Percentiles rank a stretch among this genome's conserved stretches.
Conservation (phyloP, 2,329 filamentous ascomycete genomes). For the Ophiobolus disseminans region DNA sequence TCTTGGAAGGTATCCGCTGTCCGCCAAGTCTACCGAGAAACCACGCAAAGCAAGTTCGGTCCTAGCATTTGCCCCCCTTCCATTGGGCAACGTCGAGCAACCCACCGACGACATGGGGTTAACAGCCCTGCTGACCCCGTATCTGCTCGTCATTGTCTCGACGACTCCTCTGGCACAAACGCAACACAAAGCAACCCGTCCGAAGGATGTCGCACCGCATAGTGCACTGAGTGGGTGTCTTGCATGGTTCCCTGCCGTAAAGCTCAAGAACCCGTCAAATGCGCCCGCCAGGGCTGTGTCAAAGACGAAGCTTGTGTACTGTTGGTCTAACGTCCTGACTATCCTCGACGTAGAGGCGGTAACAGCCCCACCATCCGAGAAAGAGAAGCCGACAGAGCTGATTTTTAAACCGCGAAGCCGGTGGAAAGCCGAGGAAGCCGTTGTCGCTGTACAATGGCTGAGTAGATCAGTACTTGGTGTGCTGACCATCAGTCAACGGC, state of each 20-base stretch:
- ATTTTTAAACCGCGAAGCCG: constrained; percentile 82
- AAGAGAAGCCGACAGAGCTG: constrained; percentile 78
- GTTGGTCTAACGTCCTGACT: constrained; percentile 97
- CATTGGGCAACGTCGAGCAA: constrained; percentile 92
- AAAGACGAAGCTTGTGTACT: constrained; percentile 90
- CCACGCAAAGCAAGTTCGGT: constrained; percentile 91
- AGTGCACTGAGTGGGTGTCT: constrained; percentile 92
- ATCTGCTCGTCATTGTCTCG: constrained; percentile 94
- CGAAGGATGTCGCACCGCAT: constrained; percentile 89
- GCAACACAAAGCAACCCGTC: constrained; percentile 89
- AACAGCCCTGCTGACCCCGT: constrained; percentile 94
- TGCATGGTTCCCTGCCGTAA: constrained; percentile 97
- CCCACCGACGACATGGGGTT: constrained; percentile 86
- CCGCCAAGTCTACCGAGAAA: constrained; percentile 67
- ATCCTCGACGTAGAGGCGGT: constrained; percentile 84
- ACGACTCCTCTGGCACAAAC: constrained; percentile 96
- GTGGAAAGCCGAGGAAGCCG: constrained; percentile 93
- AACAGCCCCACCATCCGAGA: constrained; percentile 65
- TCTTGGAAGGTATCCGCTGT: constrained; percentile 85
- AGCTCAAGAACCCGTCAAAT: constrained; percentile 77
- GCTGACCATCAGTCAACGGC: constrained; percentile 89
- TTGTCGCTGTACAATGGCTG: constrained; percentile 96
- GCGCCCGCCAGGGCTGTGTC: constrained; percentile 73
- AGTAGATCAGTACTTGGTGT: constrained; percentile 91
- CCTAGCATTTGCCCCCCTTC: constrained; percentile 86